Percentiles rank a stretch among this genome's conserved stretches.
Evolutionary conservation across 495 filamentous ascomycete genomes (phyloP).

Genomic region (Aspergillus asperescens): DNA sequence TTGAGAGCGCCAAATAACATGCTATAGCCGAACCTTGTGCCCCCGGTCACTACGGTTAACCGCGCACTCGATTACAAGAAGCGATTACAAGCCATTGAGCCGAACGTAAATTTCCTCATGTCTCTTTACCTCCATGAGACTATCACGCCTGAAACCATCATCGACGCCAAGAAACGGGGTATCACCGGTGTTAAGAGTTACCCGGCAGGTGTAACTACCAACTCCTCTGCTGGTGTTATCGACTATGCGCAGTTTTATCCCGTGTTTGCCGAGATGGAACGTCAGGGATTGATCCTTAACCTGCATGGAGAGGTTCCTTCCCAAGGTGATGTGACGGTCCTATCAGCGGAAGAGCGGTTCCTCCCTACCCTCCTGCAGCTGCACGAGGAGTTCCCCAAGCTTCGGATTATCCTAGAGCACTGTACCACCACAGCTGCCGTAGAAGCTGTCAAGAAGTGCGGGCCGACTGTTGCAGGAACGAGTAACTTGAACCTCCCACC

Average conservation of each 20-base stretch:
- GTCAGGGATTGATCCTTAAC: constrained; percentile 58
- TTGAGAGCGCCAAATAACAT: constrained; percentile 11
- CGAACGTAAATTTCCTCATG: constrained; percentile 78
- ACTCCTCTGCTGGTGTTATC: constrained; percentile 75
- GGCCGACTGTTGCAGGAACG: constrained; percentile 56
- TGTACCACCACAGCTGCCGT: constrained; percentile 81
- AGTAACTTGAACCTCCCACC: constrained; percentile 7
- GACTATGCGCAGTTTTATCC: constrained; percentile 66
- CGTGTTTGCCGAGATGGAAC: constrained; percentile 75
- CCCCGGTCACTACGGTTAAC: constrained; percentile 69
- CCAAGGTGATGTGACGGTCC: constrained; percentile 53
- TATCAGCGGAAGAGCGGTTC: constrained; percentile 78
- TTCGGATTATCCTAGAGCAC: constrained; percentile 74
- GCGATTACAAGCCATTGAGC: constrained; percentile 60
- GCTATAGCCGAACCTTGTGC: constrained; percentile 59
- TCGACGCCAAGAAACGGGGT: constrained; percentile 57
- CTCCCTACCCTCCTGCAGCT: constrained; percentile 69
- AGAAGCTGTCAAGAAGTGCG: constrained; percentile 68
- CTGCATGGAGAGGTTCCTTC: constrained; percentile 57
- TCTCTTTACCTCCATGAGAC: constrained; percentile 75
- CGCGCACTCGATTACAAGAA: constrained; percentile 71
- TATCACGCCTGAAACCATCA: constrained; percentile 73
- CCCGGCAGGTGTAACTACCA: constrained; percentile 69
- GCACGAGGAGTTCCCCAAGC: constrained; percentile 67
- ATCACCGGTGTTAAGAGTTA: constrained; percentile 55